A percentile compares a stretch with the other conserved stretches of the same genome.
Evolutionary conservation across 345 rosid species (phyloP).

Genomic region (Eucalyptus victrix): DNA sequence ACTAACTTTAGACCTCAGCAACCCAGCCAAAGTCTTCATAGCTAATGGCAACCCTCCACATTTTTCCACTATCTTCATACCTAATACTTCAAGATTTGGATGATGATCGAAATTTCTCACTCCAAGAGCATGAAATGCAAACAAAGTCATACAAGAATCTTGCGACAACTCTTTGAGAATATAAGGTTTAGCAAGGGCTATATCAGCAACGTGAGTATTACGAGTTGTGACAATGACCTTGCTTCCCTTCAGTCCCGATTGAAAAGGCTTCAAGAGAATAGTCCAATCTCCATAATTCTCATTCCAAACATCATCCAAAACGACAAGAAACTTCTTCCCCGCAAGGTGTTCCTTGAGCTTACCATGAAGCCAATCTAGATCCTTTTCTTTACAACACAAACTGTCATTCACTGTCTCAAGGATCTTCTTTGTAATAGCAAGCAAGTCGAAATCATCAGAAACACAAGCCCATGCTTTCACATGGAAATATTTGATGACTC

Average conservation of each 20-base stretch:
- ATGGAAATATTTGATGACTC: accelerated
- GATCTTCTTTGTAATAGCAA: no score
- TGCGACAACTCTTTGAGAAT: accelerated
- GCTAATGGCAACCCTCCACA: neutral
- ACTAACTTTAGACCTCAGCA: accelerated
- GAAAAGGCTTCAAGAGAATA: neutral
- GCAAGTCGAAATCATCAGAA: no score
- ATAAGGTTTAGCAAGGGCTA: accelerated
- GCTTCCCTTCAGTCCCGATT: neutral
- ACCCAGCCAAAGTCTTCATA: neutral
- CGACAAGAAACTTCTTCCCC: no score
- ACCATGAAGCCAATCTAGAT: no score
- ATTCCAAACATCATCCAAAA: no score
- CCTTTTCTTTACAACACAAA: accelerated
- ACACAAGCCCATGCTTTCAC: no score
- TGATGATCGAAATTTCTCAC: accelerated
- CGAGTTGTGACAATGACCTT: neutral
- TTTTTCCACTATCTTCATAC: neutral
- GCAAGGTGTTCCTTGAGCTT: no score
- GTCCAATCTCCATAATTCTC: neutral
- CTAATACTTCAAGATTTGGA: neutral
- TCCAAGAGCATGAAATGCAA: neutral
- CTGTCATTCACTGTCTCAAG: accelerated
- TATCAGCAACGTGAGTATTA: accelerated
- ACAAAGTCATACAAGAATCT: neutral